phyloP scores from a whole-genome alignment of 108 stramenopile genomes.

The Nitzschia sp. region DNA sequence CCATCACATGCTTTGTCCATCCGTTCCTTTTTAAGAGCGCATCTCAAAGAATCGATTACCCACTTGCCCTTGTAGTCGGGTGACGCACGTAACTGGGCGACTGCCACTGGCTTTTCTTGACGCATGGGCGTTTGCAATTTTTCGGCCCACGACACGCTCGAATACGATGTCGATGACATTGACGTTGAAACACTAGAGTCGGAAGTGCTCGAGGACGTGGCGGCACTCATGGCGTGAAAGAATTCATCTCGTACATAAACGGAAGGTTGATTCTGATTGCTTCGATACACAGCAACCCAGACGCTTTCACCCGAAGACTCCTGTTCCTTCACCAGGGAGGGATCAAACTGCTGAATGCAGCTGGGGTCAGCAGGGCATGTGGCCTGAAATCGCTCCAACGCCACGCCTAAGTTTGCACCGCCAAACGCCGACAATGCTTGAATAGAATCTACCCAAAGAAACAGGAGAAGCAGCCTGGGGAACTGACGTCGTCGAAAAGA shows the following conservation, averaged over 20 bases:
- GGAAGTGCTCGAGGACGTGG: constrained; percentile 9
- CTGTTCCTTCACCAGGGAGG: constrained; percentile 31
- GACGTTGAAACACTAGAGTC: background rate
- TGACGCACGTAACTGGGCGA: constrained; percentile 63
- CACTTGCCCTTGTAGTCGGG: constrained; percentile 28
- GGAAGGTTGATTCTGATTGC: constrained; percentile 76
- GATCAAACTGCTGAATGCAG: constrained; percentile 54
- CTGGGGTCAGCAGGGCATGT: constrained; percentile 56
- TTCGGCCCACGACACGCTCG: background rate
- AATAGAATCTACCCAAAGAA: background rate
- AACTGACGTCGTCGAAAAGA: too few relatives aligned
- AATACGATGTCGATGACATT: background rate
- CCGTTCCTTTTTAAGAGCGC: constrained; percentile 77
- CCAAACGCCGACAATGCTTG: background rate
- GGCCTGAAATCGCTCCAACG: constrained; percentile 62
- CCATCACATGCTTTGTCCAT: constrained; percentile 77
- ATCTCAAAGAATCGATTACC: constrained; percentile 75
- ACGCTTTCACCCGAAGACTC: background rate
- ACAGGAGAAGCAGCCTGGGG: background rate
- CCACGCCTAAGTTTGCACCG: background rate
- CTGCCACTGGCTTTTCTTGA: constrained; percentile 62
- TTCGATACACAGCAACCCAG: constrained; percentile 84
- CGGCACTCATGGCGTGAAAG: constrained; percentile 70
- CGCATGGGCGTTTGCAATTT: constrained; percentile 2
- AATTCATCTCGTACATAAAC: constrained; percentile 80